These are phyloP conservation scores for sweet orange (Citrus sinensis) DNA, from an alignment of 345 rosid species.

Conservation along the genomic window DVS_A1.0 CM039162.1:16259001-16259500, in stretches of 20 bases:
- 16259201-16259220: neutral
- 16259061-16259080: neutral
- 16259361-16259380: neutral
- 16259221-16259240: neutral
- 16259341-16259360: neutral
- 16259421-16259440: conserved; percentile 68
- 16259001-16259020: conserved; percentile 81
- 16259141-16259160: neutral
- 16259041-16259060: conserved; percentile 54
- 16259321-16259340: too few species aligned
- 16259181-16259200: neutral
- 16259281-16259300: neutral
- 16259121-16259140: too few species aligned
- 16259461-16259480: conserved; percentile 79
- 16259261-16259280: too few species aligned
- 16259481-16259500: conserved; percentile 60
- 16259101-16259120: too few species aligned
- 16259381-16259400: neutral
- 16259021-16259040: conserved; percentile 67
- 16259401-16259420: conserved; percentile 45
- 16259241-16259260: neutral
- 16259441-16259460: conserved; percentile 59
- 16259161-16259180: neutral
- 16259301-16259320: neutral
- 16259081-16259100: neutral